phyloP scores from a whole-genome alignment of 768 basidiomycete genomes.

The Boletus tylopilopsis region DNA sequence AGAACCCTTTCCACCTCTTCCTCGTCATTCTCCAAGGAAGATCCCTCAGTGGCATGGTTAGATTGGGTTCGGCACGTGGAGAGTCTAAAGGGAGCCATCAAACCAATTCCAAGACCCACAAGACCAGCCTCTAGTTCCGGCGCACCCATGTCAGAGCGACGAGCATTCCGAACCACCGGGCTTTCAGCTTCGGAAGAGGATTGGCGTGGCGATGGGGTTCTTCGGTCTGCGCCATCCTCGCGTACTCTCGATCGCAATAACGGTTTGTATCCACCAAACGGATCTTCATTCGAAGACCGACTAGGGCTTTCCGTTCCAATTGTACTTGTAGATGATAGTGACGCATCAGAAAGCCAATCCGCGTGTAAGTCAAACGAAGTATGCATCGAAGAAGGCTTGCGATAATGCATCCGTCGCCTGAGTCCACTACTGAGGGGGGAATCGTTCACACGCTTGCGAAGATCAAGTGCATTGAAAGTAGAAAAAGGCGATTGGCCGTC shows the following conservation, averaged over 20 bases:
- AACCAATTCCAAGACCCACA: slow-evolving; percentile 38
- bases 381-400: slow-evolving; percentile 29
- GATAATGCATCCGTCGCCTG: slow-evolving; percentile 28
- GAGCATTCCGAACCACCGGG: slow-evolving; percentile 41
- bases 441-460: slow-evolving; percentile 38
- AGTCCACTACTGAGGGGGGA: slow-evolving; percentile 42
- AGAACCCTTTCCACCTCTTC: slow-evolving; percentile 33
- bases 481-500: slow-evolving; percentile 33
- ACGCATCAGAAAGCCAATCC: slow-evolving; percentile 31
- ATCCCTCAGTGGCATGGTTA: slow-evolving; percentile 5
- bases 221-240: slow-evolving; percentile 8
- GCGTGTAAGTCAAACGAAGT: slow-evolving; percentile 20
- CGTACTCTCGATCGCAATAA: slow-evolving; percentile 16
- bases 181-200: slow-evolving; percentile 42
- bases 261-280: slow-evolving; percentile 44
- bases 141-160: slow-evolving; percentile 17
- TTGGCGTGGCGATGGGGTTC: slow-evolving; percentile 12
- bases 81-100: slow-evolving; percentile 54
- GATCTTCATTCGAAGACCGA: slow-evolving; percentile 37
- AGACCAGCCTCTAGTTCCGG: slow-evolving; percentile 32
- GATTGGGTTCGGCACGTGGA: slow-evolving; percentile 36
- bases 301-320: slow-evolving; percentile 22
- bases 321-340: slow-evolving; percentile 24
- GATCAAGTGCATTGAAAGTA: slow-evolving; percentile 28
- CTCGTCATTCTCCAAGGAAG: slow-evolving; percentile 27